Conservation (phyloP, 805 yeast species). For the Saitoella complicata region DNA sequence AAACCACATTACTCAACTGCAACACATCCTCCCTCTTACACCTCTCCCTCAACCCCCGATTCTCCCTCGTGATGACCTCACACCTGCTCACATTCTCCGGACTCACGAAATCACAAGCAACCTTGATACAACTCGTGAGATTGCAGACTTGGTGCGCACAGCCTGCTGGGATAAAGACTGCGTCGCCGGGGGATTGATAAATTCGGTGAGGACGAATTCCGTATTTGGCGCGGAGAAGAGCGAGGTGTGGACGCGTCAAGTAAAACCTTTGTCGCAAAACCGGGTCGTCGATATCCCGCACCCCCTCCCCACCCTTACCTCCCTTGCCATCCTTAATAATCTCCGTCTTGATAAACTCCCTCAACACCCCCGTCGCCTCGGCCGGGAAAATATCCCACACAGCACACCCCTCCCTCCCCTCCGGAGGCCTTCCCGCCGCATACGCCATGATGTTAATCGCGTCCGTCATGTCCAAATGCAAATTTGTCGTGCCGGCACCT, state of each 20-base stretch:
- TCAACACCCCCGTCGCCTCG: constrained; percentile 7
- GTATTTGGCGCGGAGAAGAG: constrained; percentile 5
- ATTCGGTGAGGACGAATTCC: constrained; percentile 8
- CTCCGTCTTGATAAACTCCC: constrained; percentile 4
- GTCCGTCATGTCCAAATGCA: constrained; percentile 11
- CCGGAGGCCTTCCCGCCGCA: neutral
- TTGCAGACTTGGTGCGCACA: constrained; percentile 13
- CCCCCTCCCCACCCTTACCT: no score
- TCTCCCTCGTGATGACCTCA: constrained; percentile 4
- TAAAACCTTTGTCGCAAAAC: constrained; percentile 10
- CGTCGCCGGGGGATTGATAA: constrained; percentile 13
- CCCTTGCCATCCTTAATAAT: no score
- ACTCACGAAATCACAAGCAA: constrained; percentile 10
- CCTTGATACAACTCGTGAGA: constrained; percentile 10
- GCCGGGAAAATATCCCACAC: constrained; percentile 11
- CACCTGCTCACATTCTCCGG: constrained; percentile 12
- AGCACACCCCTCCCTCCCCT: constrained; percentile 3
- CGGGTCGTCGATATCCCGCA: constrained; percentile 7
- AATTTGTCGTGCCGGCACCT: constrained; percentile 7
- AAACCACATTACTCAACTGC: constrained; percentile 8
- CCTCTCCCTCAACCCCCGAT: constrained; percentile 6
- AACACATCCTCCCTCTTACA: constrained; percentile 9
- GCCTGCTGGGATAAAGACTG: constrained; percentile 12
- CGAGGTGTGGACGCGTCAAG: constrained; percentile 8
- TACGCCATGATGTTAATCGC: constrained; percentile 9